These are phyloP conservation scores for Pythium guiyangense DNA, from an alignment of 352 stramenopile species.

Conservation along the genomic window DNA sequence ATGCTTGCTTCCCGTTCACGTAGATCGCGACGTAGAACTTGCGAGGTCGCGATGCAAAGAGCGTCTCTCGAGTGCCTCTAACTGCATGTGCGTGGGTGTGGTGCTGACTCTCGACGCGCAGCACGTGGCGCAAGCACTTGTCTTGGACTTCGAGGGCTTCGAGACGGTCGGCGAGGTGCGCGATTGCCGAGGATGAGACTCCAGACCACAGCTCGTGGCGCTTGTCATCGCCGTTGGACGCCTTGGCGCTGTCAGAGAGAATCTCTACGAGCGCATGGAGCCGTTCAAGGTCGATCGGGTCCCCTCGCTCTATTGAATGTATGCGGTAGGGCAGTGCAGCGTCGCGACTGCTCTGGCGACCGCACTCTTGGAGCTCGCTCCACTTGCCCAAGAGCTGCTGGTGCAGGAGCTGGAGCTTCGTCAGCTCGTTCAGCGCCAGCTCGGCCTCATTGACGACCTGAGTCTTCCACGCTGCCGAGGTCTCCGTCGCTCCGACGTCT, in stretches of 20 bases:
- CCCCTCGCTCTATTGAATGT: constrained; percentile 16
- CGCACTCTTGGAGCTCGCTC: constrained; percentile 46
- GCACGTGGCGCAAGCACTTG: constrained; percentile 23
- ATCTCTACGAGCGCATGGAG: constrained; percentile 44
- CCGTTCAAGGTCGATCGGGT: constrained; percentile 27
- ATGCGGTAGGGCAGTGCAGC: constrained; percentile 7
- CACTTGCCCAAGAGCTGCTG: constrained; percentile 46
- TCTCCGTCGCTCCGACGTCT: neutral
- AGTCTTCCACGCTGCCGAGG: constrained; percentile 4
- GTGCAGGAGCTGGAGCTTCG: constrained; percentile 46
- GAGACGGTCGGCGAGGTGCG: constrained; percentile 21
- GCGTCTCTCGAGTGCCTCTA: neutral
- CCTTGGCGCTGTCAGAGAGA: constrained; percentile 5
- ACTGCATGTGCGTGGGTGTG: neutral
- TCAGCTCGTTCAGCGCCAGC: constrained; percentile 31
- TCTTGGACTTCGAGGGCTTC: constrained; percentile 32
- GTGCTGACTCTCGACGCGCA: constrained; percentile 12
- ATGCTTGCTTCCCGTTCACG: constrained; percentile 39
- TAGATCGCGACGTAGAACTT: constrained; percentile 35
- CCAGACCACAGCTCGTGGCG: too few species aligned
- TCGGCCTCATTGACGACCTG: constrained; percentile 32
- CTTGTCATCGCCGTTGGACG: neutral
- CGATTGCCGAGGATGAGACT: neutral
- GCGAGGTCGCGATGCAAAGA: neutral
- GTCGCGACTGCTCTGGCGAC: constrained; percentile 8